Base-by-base conservation (phyloP, 306 rosid species). In the Hippophae tibetana region DNA sequence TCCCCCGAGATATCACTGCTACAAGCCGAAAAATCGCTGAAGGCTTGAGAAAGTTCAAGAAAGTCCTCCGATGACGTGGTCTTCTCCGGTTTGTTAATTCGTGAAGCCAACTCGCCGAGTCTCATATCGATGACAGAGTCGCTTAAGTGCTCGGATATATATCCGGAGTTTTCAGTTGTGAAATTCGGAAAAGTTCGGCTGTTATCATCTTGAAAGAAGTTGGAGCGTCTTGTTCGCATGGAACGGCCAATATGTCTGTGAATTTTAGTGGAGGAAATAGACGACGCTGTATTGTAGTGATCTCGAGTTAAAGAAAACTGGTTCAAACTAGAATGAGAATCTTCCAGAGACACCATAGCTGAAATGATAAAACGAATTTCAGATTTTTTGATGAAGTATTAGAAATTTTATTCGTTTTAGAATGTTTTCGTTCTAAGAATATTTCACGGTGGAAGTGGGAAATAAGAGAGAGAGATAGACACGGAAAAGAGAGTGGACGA, bases 1-100 rank as follows among this genome's bases (percentile, higher is more conserved):
- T 93, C 99, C 9, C 95, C 94, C 43, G 97, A 93, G 64, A 93
- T 82, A 55, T 93, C 99, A 52, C 99, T 92, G 71, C 97, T 88
- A 60, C 86, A 88, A 42, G 83, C 95, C 1, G 99, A 86, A 72
- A 82, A 82, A 57, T 92, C 97, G 49, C 95, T 86, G 76, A 84
- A 88, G 60, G 89, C 89, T 8, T 80, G 97, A 7, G 99, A 93
- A n/a, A 88, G 61, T 62, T 88, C 95, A 42, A 93, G 82, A 18
- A 80, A 72, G 25, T 93, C 89, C 71, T 83, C 93, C 2, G 83
- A 43, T 0, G 83, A 18, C 0, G 83, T 56, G 10, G 79, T 60
- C 45, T 58, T 81, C 8, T 42, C 65, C n/a, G 85, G 67, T 64
- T 61, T 69, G 72, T 3, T 48, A 65, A 72, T 81, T 41, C 84